phyloP scores from a whole-genome alignment of 176 grass and related monocot genomes.

The maize (Zea mays) region DNA sequence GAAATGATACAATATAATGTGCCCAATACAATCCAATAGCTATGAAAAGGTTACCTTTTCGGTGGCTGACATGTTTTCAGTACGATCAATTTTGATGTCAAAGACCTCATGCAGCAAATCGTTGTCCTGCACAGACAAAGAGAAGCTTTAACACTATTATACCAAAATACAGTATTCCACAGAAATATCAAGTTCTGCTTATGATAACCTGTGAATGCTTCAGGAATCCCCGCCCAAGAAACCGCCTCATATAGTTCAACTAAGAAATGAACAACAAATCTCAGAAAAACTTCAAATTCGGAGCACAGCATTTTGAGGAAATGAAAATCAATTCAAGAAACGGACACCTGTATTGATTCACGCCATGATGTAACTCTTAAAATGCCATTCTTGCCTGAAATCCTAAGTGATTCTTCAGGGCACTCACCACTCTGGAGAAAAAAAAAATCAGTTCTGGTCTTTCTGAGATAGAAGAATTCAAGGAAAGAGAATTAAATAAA shows the following conservation, averaged over 20 bases:
- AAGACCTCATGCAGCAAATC: slow-evolving; percentile 15
- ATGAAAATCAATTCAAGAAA: not conserved
- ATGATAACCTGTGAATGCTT: slow-evolving; percentile 20
- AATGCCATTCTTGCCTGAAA: slow-evolving; percentile 26
- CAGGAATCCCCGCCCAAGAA: slow-evolving; percentile 26
- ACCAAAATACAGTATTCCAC: not conserved
- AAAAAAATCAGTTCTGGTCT: not conserved
- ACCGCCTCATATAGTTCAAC: slow-evolving; percentile 31
- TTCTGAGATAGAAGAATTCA: not conserved
- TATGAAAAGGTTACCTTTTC: slow-evolving; percentile 7
- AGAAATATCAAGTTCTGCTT: not conserved
- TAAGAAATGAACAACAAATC: not conserved
- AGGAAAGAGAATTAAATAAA: not conserved
- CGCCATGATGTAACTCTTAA: slow-evolving; percentile 17
- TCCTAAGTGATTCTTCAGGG: slow-evolving; percentile 26
- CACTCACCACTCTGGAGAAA: slow-evolving; percentile 6
- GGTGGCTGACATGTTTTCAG: slow-evolving; percentile 17
- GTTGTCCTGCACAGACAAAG: slow-evolving; percentile 8
- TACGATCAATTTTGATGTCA: slow-evolving; percentile 28
- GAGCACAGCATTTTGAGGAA: not conserved
- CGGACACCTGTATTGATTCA: slow-evolving; percentile 4
- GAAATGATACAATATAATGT: not conserved
- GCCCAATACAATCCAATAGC: not conserved
- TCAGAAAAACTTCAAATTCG: not conserved
- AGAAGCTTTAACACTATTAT: not conserved